Evolutionary conservation across 78 protist genomes (phyloP).

Genomic region (Dictyostelium brefeldianum): DNA sequence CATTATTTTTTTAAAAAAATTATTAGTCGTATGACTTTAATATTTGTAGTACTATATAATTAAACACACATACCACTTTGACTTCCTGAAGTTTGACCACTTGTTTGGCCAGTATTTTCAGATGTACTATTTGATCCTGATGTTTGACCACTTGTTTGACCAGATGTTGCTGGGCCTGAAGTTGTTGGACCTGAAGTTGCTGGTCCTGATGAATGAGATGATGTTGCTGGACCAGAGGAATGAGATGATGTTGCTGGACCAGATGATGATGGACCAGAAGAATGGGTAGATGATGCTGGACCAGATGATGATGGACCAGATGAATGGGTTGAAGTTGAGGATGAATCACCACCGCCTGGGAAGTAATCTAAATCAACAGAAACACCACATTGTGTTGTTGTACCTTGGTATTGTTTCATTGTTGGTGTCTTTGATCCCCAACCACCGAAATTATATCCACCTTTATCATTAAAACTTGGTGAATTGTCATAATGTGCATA

Average conservation of each 20-base stretch:
- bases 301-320: neutral
- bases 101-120: neutral
- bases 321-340: neutral
- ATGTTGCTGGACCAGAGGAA: neutral
- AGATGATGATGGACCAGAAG: neutral
- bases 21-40: too few species aligned
- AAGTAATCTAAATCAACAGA: conserved; percentile 17
- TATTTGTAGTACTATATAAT: too few species aligned
- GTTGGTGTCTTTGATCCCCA: conserved; percentile 10
- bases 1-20: too few species aligned
- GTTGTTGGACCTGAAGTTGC: neutral
- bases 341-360: neutral
- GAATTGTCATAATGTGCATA: conserved; percentile 61
- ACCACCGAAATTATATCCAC: conserved; percentile 56
- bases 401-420: conserved; percentile 55
- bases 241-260: neutral
- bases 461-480: conserved; percentile 27
- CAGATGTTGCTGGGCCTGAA: neutral
- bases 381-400: conserved; percentile 28
- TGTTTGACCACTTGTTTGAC: neutral
- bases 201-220: neutral
- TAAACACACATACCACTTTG: too few species aligned
- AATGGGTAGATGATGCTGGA: neutral
- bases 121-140: neutral
- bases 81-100: neutral